These are phyloP conservation scores for Scopulariopsis brevicaulis DNA, from an alignment of 2,329 filamentous ascomycete species.

Conservation along the genomic window DNA sequence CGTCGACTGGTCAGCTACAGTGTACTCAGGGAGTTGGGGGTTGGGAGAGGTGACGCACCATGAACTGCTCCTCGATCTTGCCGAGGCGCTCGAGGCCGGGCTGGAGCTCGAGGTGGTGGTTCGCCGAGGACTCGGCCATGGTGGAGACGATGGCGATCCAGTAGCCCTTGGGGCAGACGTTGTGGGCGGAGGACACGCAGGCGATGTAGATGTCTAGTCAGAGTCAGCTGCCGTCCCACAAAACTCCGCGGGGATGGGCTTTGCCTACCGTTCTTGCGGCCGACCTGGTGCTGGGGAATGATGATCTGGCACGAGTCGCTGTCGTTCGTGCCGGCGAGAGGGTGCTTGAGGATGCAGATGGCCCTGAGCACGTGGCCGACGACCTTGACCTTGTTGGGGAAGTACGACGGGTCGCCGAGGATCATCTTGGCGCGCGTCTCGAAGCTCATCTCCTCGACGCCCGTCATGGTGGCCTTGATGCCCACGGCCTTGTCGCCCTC, in stretches of 20 bases:
- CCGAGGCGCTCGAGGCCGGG: conserved; percentile 87
- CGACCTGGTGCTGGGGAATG: conserved; percentile 94
- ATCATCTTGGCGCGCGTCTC: conserved; percentile 95
- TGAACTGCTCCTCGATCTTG: conserved; percentile 92
- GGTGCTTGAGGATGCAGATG: conserved; percentile 96
- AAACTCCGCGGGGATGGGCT: background rate
- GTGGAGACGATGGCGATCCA: conserved; percentile 98
- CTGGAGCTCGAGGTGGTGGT: conserved; percentile 93
- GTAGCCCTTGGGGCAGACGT: conserved; percentile 97
- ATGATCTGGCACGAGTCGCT: conserved; percentile 89
- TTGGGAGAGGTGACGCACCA: conserved; percentile 40
- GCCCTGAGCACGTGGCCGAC: conserved; percentile 87
- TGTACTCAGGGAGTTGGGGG: background rate
- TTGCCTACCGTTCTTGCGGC: conserved; percentile 78
- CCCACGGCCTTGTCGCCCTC: conserved; percentile 78
- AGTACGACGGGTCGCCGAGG: conserved; percentile 93
- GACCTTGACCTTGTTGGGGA: conserved; percentile 77
- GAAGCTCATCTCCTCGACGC: conserved; percentile 85
- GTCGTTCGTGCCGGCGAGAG: conserved; percentile 79
- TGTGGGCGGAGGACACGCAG: conserved; percentile 89
- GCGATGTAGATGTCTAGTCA: conserved; percentile 88
- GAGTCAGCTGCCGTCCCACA: background rate
- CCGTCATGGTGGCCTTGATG: conserved; percentile 95
- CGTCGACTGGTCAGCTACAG: background rate
- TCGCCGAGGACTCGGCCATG: conserved; percentile 81